phyloP scores from a whole-genome alignment of 2,329 filamentous ascomycete genomes.

The Arthrobotrys megalospora region DNA sequence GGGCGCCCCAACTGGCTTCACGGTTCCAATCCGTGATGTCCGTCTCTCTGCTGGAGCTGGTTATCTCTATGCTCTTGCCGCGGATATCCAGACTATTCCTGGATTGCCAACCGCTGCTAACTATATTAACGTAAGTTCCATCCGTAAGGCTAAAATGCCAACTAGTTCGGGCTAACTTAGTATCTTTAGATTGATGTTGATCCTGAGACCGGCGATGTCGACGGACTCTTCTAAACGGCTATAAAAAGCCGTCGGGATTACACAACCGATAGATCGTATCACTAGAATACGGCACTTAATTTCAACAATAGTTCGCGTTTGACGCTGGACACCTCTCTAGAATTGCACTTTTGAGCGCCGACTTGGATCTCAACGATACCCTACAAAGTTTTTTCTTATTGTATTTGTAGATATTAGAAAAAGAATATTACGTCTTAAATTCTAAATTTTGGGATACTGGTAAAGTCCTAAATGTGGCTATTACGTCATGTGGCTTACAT shows the following conservation, averaged over 20 bases:
- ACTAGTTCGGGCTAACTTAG: neutral
- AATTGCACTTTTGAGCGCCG: constrained; percentile 36
- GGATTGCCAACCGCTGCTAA: constrained; percentile 66
- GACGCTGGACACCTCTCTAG: constrained; percentile 29
- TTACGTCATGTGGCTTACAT: neutral
- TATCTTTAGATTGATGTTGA: constrained; percentile 74
- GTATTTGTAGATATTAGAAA: constrained; percentile 54
- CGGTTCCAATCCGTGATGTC: constrained; percentile 93
- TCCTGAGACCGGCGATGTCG: constrained; percentile 85
- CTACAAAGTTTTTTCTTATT: constrained; percentile 29
- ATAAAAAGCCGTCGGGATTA: neutral
- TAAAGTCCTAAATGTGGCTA: too few species aligned
- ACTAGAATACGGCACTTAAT: constrained; percentile 27
- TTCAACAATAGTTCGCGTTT: constrained; percentile 54
- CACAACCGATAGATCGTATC: constrained; percentile 2
- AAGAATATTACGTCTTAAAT: constrained; percentile 2
- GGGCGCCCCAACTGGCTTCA: constrained; percentile 94
- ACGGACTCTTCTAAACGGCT: constrained; percentile 84
- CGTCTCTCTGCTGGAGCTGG: constrained; percentile 93
- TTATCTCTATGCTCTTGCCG: constrained; percentile 93
- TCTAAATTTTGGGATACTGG: neutral
- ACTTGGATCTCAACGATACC: constrained; percentile 61
- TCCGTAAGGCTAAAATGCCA: neutral
- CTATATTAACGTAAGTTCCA: constrained; percentile 52
- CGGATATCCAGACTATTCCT: constrained; percentile 98